Base-by-base conservation (phyloP, 305 asterid genomes). In the Fraxinus albicans region DNA sequence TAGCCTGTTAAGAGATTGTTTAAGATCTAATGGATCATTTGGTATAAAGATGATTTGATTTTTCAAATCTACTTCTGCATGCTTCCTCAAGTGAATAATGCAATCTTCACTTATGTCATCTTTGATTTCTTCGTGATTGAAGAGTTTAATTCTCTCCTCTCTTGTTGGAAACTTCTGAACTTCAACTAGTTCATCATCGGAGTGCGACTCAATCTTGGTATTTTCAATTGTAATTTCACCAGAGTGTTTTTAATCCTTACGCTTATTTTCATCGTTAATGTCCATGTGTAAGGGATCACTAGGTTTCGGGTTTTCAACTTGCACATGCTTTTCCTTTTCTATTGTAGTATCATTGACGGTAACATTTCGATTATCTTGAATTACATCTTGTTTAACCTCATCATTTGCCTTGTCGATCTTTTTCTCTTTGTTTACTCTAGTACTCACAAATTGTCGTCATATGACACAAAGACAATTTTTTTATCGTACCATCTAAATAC, bases 51-150 rank as follows among this genome's bases (percentile, higher is more conserved):
- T 72, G 79, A 92, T 90, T 47, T 91, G 86, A 83, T 93, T 82
- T 89, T 96, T 96, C 0, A 95, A 80, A 84, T 94, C 98, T 35
- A 94, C 86, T 89, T 94, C 99, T 38, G 98, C 97, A 67, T 96
- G 98, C 90, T 96, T 96, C 85, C 94, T 86, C 87, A 94, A 87
- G 86, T 96, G 93, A 87, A 83, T 85, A 92, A 93, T 90, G 78
- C 98, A 97, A 79, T 93, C 99, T 86, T 96, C 98, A 87, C 88
- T 91, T 21, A 90, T 88, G 79, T 92, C 92, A 87, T 93, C 99
- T 94, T 44, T 44, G 53, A 44, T 44, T 44, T 9, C 15, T 44
- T 44, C 50, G 1, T 44, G 53, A 44, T 44, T 10, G 53, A 10
- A 10, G 12, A 2, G 53, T 44, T 44, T 44, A 44, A 44, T 10